Evolutionary conservation across 495 filamentous ascomycete species (phyloP).

Genomic region (Penicillium diatomitis): DNA sequence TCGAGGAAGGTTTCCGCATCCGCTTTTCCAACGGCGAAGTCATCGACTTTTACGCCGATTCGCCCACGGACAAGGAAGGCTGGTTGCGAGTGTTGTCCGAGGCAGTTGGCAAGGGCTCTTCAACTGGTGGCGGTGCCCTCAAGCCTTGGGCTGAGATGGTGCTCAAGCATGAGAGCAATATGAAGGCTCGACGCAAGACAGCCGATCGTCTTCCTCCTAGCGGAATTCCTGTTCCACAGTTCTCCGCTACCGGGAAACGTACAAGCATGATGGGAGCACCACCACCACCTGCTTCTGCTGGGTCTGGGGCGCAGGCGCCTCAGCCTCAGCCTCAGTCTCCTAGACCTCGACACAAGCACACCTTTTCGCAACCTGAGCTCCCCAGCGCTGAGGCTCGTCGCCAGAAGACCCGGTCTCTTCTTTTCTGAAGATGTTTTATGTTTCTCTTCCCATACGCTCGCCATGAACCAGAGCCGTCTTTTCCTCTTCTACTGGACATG

Average conservation of each 20-base stretch:
- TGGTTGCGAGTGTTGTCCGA: conserved; percentile 93
- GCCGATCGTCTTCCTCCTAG: conserved; percentile 19
- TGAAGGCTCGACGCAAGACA: conserved; percentile 27
- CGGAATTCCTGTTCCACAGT: conserved; percentile 4
- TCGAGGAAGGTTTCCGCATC: conserved; percentile 97
- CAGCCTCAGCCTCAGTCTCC: conserved; percentile 17
- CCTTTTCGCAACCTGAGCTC: conserved; percentile 36
- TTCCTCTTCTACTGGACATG: conserved; percentile 21
- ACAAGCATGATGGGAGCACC: conserved; percentile 15
- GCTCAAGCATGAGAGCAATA: conserved; percentile 41
- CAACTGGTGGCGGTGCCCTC: conserved; percentile 30
- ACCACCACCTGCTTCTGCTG: conserved; percentile 16
- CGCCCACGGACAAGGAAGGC: conserved; percentile 69
- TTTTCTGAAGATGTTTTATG: conserved; percentile 20
- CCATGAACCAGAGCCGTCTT: conserved; percentile 8
- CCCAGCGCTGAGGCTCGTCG: conserved; percentile 30
- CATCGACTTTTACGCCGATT: conserved; percentile 98
- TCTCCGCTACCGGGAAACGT: conserved; percentile 20
- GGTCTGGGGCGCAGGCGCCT: conserved; percentile 19
- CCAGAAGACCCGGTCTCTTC: conserved; percentile 38
- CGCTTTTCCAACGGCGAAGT: conserved; percentile 95
- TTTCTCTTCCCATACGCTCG: neutral
- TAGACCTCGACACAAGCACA: conserved; percentile 33
- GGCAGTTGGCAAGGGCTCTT: conserved; percentile 61
- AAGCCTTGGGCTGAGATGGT: conserved; percentile 79